A percentile compares a stretch with the other conserved stretches of the same genome.
These are phyloP conservation scores for Lasiodiplodia hormozganensis DNA, from an alignment of 2,329 filamentous ascomycete species.

Conservation along the genomic window DNA sequence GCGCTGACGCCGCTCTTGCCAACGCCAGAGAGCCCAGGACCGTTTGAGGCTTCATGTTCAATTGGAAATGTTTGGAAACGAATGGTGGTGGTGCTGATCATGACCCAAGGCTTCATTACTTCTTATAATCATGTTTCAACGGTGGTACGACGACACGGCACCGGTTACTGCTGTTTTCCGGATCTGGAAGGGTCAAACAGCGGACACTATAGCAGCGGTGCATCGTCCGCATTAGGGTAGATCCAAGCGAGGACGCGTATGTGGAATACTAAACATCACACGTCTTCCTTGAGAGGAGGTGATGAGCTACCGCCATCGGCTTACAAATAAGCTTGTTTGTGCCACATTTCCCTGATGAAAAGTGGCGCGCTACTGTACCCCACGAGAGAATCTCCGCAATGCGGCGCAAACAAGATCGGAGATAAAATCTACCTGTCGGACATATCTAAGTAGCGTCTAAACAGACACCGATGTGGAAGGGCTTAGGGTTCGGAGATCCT, in stretches of 20 bases:
- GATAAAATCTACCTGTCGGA: no score
- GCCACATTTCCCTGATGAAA: not conserved
- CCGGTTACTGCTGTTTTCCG: no score
- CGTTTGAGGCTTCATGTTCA: not conserved
- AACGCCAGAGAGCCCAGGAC: not conserved
- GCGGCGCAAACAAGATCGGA: no score
- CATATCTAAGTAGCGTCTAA: no score
- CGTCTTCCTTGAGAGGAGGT: not conserved
- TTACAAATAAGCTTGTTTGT: conserved; percentile 2
- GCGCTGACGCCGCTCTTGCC: not conserved
- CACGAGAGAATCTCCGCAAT: no score
- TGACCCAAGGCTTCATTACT: not conserved
- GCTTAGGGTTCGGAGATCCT: no score
- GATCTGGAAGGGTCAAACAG: no score
- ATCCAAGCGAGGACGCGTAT: not conserved
- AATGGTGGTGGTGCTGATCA: not conserved
- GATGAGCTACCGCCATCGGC: not conserved
- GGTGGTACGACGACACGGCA: no score
- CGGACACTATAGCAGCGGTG: no score
- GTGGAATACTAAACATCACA: not conserved
- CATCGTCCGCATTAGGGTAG: not conserved
- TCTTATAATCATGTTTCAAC: not conserved
- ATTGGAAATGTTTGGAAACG: not conserved
- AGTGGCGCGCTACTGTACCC: no score
- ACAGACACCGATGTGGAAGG: no score